A percentile compares a stretch with the other conserved stretches of the same genome.
Evolutionary conservation across 768 basidiomycete species (phyloP).

Genomic region (Russula virescens): DNA sequence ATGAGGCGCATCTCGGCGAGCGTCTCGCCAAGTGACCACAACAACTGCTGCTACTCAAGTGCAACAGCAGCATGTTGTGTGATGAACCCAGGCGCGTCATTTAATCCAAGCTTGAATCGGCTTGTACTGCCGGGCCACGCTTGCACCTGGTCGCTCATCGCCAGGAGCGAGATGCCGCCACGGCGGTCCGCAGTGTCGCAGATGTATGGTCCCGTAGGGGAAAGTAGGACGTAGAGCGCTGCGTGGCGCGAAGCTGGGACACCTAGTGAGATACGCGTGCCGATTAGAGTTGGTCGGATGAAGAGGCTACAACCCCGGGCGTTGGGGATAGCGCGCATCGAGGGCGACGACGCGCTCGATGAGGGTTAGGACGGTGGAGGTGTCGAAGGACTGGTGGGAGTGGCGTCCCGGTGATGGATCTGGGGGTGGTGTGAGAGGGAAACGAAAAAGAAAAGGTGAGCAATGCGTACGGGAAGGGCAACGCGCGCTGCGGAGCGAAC

Average conservation of each 20-base stretch:
- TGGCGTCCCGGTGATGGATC: not conserved
- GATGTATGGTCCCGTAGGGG: slow-evolving; percentile 54
- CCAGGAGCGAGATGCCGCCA: slow-evolving; percentile 36
- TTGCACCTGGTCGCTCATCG: slow-evolving; percentile 40
- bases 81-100: slow-evolving; percentile 31
- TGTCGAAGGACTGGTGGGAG: slow-evolving; percentile 37
- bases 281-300: slow-evolving; percentile 73
- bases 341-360: slow-evolving; percentile 61
- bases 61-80: slow-evolving; percentile 43
- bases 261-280: slow-evolving; percentile 45
- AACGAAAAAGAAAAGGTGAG: not conserved
- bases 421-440: no score
- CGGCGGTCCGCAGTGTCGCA: slow-evolving; percentile 9
- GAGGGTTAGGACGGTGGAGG: slow-evolving; percentile 42
- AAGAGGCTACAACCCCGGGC: slow-evolving; percentile 75
- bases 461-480: not conserved
- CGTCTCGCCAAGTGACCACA: slow-evolving; percentile 41
- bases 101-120: slow-evolving; percentile 13
- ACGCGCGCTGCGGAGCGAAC: slow-evolving; percentile 61
- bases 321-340: slow-evolving; percentile 73
- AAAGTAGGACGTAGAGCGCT: slow-evolving; percentile 77
- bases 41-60: slow-evolving; percentile 43
- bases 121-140: slow-evolving; percentile 34
- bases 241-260: slow-evolving; percentile 76
- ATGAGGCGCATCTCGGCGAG: slow-evolving; percentile 39